These are phyloP conservation scores for Jamesozyma gamospora DNA, from an alignment of 805 yeast genomes.

Conservation along the genomic window DNA sequence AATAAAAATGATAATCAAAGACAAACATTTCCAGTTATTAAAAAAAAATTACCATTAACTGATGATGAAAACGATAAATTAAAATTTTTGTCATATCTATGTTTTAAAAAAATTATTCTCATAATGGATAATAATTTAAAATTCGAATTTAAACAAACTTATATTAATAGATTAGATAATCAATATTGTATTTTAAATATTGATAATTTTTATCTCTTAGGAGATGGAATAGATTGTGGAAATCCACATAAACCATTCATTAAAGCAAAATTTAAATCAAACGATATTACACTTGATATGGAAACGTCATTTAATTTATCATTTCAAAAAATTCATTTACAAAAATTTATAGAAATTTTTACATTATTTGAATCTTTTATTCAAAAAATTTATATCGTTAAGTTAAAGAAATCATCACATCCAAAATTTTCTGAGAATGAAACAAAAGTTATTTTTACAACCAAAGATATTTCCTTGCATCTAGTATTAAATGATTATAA, in stretches of 20 bases:
- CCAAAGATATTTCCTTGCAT: conserved; percentile 3
- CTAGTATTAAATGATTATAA: neutral
- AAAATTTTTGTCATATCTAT: conserved; percentile 5
- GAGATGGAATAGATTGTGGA: neutral
- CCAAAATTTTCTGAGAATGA: neutral
- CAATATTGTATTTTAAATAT: conserved; percentile 3
- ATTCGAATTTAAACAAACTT: conserved; percentile 2
- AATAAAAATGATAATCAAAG: neutral
- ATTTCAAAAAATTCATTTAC: neutral
- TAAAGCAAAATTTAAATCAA: neutral
- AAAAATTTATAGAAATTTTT: neutral
- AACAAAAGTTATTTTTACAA: neutral
- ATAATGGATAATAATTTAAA: neutral
- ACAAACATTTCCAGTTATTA: neutral
- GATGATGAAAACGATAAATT: conserved; percentile 17
- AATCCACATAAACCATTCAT: neutral
- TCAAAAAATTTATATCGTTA: neutral
- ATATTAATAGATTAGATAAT: conserved; percentile 6
- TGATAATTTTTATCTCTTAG: neutral
- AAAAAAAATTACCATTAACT: conserved; percentile 1
- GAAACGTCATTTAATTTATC: neutral
- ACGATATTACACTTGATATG: neutral
- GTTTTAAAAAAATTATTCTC: conserved; percentile 5
- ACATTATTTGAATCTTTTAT: neutral
- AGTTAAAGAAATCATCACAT: neutral